Percentiles rank a stretch among this genome's conserved stretches.
Conservation (phyloP, 495 filamentous ascomycete species). For the Trichoderma asperelloides region DNA sequence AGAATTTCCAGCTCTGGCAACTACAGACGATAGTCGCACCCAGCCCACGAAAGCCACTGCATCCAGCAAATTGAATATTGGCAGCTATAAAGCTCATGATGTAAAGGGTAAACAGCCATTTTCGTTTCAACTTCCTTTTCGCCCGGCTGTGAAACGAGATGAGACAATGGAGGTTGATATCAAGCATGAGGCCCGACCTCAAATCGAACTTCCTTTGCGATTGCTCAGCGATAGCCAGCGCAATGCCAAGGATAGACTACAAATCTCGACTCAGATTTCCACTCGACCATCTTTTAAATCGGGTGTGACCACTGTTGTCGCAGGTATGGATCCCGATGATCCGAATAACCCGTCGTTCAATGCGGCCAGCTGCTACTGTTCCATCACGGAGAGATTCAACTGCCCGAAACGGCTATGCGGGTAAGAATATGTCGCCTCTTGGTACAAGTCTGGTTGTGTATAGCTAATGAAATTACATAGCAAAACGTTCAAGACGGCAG, state of each 20-base stretch:
- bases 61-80: neutral
- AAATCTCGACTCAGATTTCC: neutral
- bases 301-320: neutral
- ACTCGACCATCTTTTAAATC: neutral
- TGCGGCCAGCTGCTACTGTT: neutral
- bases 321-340: neutral
- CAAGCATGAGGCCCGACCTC: neutral
- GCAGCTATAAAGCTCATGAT: neutral
- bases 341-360: neutral
- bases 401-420: slow-evolving; percentile 6
- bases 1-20: neutral
- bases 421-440: neutral
- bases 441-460: neutral
- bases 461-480: neutral
- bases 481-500: slow-evolving; percentile 1
- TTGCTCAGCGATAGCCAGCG: neutral
- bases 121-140: neutral
- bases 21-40: neutral
- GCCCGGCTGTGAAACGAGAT: neutral
- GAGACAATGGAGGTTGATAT: neutral
- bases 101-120: neutral
- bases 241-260: neutral
- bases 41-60: neutral
- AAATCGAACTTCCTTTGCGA: neutral
- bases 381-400: neutral